These are phyloP conservation scores for Cercospora brassicicola DNA, from an alignment of 2,329 filamentous ascomycete species.

Conservation along the genomic window DNA sequence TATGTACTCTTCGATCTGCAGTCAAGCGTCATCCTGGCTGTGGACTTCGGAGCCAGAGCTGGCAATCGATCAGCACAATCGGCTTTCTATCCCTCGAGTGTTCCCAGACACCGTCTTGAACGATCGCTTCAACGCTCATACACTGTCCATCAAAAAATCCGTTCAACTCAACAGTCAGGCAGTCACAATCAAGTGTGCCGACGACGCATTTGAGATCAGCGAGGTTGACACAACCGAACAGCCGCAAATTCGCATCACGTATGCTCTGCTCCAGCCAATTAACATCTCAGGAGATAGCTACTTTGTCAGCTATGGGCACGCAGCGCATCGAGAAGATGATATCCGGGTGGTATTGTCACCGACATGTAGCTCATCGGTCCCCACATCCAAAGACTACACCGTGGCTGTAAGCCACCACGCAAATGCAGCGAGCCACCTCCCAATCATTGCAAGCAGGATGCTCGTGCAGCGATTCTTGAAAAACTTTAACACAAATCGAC, in stretches of 20 bases:
- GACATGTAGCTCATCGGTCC: constrained; percentile 13
- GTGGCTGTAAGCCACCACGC: constrained; percentile 6
- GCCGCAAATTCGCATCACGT: constrained; percentile 6
- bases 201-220: constrained; percentile 12
- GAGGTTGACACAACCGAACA: neutral
- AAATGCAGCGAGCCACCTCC: constrained; percentile 7
- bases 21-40: constrained; percentile 7
- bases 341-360: constrained; percentile 8
- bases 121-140: constrained; percentile 4
- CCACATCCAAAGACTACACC: neutral
- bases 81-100: constrained; percentile 1
- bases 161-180: constrained; percentile 7
- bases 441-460: constrained; percentile 12
- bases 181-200: constrained; percentile 9
- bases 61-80: neutral
- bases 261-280: constrained; percentile 11
- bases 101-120: constrained; percentile 3
- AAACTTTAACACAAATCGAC: constrained; percentile 6
- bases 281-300: constrained; percentile 12
- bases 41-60: constrained; percentile 7
- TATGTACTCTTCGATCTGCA: constrained; percentile 1
- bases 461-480: constrained; percentile 10
- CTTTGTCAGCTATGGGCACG: constrained; percentile 10
- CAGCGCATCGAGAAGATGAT: constrained; percentile 2
- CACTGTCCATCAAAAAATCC: neutral